These are phyloP conservation scores for Saturnispora halmiae DNA, from an alignment of 805 yeast genomes.

Conservation along the genomic window DNA sequence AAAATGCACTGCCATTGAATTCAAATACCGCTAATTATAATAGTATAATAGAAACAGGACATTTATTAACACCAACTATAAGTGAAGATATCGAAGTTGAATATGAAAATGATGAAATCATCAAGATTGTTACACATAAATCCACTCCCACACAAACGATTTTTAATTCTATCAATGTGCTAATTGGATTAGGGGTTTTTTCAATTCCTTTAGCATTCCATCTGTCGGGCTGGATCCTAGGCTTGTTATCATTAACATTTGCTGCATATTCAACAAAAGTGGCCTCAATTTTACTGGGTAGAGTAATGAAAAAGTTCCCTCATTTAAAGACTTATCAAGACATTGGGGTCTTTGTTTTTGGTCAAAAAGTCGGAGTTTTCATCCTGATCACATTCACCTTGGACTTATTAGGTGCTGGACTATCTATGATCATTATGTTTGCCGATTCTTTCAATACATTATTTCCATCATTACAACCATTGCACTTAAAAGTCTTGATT, in stretches of 20 bases:
- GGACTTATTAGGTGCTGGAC: constrained; percentile 54
- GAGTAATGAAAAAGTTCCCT: constrained; percentile 34
- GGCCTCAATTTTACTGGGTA: constrained; percentile 48
- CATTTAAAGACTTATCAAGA: constrained; percentile 48
- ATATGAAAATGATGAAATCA: constrained; percentile 4
- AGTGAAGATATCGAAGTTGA: constrained; percentile 2
- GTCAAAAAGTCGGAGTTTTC: constrained; percentile 33
- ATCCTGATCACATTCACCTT: constrained; percentile 43
- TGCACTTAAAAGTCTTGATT: constrained; percentile 35
- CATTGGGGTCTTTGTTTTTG: constrained; percentile 44
- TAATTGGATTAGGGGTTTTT: constrained; percentile 68
- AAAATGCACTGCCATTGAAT: too few relatives aligned
- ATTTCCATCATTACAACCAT: constrained; percentile 33
- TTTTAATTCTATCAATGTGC: constrained; percentile 67
- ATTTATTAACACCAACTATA: not conserved
- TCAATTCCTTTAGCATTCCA: constrained; percentile 64
- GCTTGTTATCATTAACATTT: constrained; percentile 32
- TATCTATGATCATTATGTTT: constrained; percentile 49
- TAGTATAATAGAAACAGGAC: not conserved
- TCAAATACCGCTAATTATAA: not conserved
- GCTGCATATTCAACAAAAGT: constrained; percentile 43
- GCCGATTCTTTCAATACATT: constrained; percentile 48
- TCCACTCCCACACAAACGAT: constrained; percentile 69
- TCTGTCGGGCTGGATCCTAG: constrained; percentile 59
- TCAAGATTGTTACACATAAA: constrained; percentile 25